A percentile compares a stretch with the other conserved stretches of the same genome.
These are phyloP conservation scores for Russula dissimulans DNA, from an alignment of 768 basidiomycete genomes.

Conservation along the genomic window DNA sequence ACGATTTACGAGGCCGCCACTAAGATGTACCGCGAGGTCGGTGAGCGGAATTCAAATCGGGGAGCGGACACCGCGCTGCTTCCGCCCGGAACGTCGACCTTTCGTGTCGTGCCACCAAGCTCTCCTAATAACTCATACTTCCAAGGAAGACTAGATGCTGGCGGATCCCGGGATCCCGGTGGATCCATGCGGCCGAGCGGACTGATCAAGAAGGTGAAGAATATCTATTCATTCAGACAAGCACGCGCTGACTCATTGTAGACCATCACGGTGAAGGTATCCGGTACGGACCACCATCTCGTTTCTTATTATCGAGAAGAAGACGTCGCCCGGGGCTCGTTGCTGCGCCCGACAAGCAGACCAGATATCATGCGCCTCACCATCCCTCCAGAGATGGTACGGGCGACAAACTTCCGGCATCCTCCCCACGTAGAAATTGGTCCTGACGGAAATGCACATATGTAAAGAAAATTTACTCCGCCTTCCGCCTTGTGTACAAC, in stretches of 20 bases:
- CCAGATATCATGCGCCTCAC: conserved; percentile 63
- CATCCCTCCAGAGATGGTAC: conserved; percentile 71
- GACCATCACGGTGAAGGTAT: conserved; percentile 81
- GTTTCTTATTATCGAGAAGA: conserved; percentile 79
- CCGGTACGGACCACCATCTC: conserved; percentile 72
- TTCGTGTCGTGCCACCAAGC: conserved; percentile 14
- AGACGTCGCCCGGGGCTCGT: conserved; percentile 59
- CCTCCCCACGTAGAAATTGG: conserved; percentile 74
- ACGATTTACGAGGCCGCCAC: not conserved
- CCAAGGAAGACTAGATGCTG: conserved; percentile 12
- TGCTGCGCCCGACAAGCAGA: conserved; percentile 61
- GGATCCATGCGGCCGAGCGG: conserved; percentile 35
- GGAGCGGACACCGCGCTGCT: conserved; percentile 8
- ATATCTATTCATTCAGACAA: not conserved
- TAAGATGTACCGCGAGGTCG: conserved; percentile 77
- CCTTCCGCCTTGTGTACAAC: not conserved
- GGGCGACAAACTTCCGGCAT: conserved; percentile 72
- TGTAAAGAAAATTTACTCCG: conserved; percentile 33
- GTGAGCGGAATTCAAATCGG: conserved; percentile 39
- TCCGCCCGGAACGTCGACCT: conserved; percentile 17
- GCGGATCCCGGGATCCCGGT: conserved; percentile 18
- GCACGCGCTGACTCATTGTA: conserved; percentile 25
- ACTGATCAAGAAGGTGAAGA: conserved; percentile 67
- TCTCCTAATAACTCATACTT: conserved; percentile 7
- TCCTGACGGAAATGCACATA: conserved; percentile 57